Evolutionary conservation across 2,329 filamentous ascomycete species (phyloP).

Genomic region (Clonostachys chloroleuca): DNA sequence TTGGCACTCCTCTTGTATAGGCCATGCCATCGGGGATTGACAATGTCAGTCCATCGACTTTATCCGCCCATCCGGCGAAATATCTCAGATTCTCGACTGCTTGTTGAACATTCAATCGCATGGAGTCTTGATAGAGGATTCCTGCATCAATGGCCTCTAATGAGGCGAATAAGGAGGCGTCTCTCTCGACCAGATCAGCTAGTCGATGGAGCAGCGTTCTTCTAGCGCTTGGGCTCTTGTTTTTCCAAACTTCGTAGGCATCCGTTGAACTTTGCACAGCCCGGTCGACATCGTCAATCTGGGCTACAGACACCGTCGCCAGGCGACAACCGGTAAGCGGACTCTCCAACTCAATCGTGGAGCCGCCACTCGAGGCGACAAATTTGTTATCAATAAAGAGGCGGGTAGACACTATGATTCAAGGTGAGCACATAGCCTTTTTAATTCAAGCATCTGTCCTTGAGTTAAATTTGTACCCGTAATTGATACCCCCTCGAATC

Average conservation of each 20-base stretch:
- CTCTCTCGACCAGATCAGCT: slow-evolving; percentile 75
- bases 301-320: slow-evolving; percentile 75
- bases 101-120: slow-evolving; percentile 71
- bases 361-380: slow-evolving; percentile 72
- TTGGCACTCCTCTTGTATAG: slow-evolving; percentile 74
- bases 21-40: slow-evolving; percentile 77
- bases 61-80: slow-evolving; percentile 82
- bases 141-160: slow-evolving; percentile 88
- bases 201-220: slow-evolving; percentile 69
- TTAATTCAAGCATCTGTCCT: no score
- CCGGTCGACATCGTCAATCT: slow-evolving; percentile 78
- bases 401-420: slow-evolving; percentile 28
- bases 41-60: slow-evolving; percentile 83
- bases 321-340: slow-evolving; percentile 82
- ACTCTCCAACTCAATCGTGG: slow-evolving; percentile 91
- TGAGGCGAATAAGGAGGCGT: slow-evolving; percentile 69
- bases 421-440: no score
- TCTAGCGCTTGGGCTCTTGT: slow-evolving; percentile 66
- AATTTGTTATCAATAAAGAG: slow-evolving; percentile 89
- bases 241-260: slow-evolving; percentile 71
- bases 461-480: no score
- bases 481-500: no score
- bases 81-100: slow-evolving; percentile 70
- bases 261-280: slow-evolving; percentile 83
- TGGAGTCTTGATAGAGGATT: slow-evolving; percentile 22